Evolutionary conservation across 495 filamentous ascomycete species (phyloP).

Genomic region (Neurospora pannonica): DNA sequence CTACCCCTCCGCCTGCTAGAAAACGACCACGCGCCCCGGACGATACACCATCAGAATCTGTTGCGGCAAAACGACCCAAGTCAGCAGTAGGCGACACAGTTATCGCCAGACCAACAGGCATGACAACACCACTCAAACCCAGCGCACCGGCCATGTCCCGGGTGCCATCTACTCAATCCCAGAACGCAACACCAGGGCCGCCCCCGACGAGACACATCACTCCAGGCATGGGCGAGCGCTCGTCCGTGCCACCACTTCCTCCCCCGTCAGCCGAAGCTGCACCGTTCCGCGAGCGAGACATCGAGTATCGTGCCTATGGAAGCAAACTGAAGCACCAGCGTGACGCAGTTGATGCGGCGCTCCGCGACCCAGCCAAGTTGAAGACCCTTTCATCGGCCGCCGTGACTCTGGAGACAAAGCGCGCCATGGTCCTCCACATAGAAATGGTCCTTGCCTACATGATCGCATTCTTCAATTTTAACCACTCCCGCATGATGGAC

Average conservation of each 20-base stretch:
- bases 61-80: constrained; percentile 25
- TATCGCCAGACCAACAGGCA: constrained; percentile 15
- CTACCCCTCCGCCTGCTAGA: constrained; percentile 26
- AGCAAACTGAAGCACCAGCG: constrained; percentile 36
- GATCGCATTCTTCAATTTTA: constrained; percentile 24
- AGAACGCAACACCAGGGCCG: constrained; percentile 29
- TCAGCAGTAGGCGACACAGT: constrained; percentile 11
- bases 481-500: constrained; percentile 15
- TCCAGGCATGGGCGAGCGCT: constrained; percentile 27
- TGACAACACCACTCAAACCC: constrained; percentile 37
- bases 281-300: constrained; percentile 10
- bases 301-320: constrained; percentile 23
- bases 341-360: constrained; percentile 31
- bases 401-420: constrained; percentile 13
- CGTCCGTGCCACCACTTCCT: neutral
- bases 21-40: constrained; percentile 36
- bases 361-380: constrained; percentile 11
- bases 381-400: neutral
- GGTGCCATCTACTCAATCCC: constrained; percentile 37
- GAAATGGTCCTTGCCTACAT: constrained; percentile 36
- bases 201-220: constrained; percentile 24
- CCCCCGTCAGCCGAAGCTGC: constrained; percentile 21
- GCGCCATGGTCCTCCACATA: constrained; percentile 23
- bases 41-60: constrained; percentile 12
- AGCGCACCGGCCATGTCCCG: constrained; percentile 34